Evolutionary conservation across 139 green algal species (phyloP).

Genomic region (Spirogloea muscicola): DNA sequence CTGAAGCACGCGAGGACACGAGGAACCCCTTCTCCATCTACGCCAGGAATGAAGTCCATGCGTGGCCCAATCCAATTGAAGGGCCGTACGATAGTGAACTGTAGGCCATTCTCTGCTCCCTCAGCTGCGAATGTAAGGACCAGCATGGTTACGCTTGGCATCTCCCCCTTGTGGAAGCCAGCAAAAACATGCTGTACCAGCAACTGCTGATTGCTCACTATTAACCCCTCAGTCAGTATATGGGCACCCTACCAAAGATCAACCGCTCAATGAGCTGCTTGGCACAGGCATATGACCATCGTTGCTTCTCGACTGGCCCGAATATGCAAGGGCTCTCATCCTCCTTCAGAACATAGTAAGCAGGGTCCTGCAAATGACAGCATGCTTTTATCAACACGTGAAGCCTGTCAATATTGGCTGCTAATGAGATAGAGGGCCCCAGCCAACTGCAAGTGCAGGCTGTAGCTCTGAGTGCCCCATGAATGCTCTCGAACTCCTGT

Average conservation of each 20-base stretch:
- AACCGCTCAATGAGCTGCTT: slow-evolving; percentile 40
- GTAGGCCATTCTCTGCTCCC: slow-evolving; percentile 18
- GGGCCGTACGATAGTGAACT: slow-evolving; percentile 39
- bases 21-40: slow-evolving; percentile 27
- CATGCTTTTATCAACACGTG: too few species aligned
- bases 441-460: too few species aligned
- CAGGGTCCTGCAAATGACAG: slow-evolving; percentile 18
- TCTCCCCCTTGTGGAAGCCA: too few species aligned
- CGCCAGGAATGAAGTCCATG: slow-evolving; percentile 36
- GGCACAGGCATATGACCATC: slow-evolving; percentile 39
- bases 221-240: too few species aligned
- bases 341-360: slow-evolving; percentile 34
- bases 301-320: slow-evolving; percentile 30
- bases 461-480: too few species aligned
- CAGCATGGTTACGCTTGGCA: too few species aligned
- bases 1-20: slow-evolving; percentile 32
- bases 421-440: too few species aligned
- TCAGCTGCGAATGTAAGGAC: too few species aligned
- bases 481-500: too few species aligned
- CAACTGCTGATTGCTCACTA: too few species aligned
- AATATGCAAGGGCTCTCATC: slow-evolving; percentile 21
- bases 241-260: slow-evolving; percentile 16
- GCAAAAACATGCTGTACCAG: too few species aligned
- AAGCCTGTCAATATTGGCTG: too few species aligned
- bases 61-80: slow-evolving; percentile 40